Conservation (phyloP, 192 early-diverging fungal genomes). For the Haplosporangium gracile region DNA sequence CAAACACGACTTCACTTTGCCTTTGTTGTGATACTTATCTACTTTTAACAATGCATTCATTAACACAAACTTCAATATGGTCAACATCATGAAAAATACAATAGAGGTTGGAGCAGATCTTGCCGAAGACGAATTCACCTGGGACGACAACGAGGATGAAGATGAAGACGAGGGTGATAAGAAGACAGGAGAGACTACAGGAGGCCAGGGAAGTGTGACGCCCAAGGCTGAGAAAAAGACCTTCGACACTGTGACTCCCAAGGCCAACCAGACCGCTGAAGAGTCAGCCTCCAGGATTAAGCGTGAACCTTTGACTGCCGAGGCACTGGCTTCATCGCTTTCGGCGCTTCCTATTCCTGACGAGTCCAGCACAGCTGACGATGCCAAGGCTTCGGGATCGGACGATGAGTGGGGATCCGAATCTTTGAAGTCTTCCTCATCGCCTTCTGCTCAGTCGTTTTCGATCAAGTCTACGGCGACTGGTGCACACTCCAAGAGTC, state of each 20-base stretch:
- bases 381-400: conserved; percentile 14
- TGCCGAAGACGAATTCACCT: conserved; percentile 51
- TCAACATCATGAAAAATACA: background rate
- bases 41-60: background rate
- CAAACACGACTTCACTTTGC: background rate
- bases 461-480: conserved; percentile 3
- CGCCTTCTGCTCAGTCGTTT: conserved; percentile 23
- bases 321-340: conserved; percentile 41
- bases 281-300: conserved; percentile 11
- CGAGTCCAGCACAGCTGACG: background rate
- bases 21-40: background rate
- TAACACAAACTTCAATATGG: background rate
- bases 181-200: conserved; percentile 2
- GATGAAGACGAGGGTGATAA: conserved; percentile 15
- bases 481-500: conserved; percentile 27
- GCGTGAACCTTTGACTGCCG: conserved; percentile 42
- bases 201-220: conserved; percentile 41
- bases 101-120: conserved; percentile 41
- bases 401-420: conserved; percentile 50
- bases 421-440: conserved; percentile 23
- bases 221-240: conserved; percentile 40
- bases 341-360: conserved; percentile 35
- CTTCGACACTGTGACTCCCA: conserved; percentile 27
- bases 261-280: conserved; percentile 9
- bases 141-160: conserved; percentile 54